Percentiles rank a stretch among this genome's conserved stretches.
These are phyloP conservation scores for Phaeosphaeriaceae sp. DNA, from an alignment of 2,329 filamentous ascomycete genomes.

Conservation along the genomic window DNA sequence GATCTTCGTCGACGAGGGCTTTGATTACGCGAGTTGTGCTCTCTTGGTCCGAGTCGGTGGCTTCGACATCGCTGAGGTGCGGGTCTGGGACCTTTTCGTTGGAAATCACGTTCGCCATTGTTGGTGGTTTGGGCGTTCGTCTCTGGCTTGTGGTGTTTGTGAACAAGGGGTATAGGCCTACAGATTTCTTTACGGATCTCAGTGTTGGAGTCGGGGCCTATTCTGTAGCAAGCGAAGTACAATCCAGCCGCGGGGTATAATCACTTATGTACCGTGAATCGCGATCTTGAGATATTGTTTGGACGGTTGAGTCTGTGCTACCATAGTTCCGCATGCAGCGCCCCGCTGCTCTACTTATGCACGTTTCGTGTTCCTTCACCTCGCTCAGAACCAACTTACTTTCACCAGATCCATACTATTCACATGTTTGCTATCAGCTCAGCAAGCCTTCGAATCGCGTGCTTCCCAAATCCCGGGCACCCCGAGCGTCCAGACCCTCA, in stretches of 20 bases:
- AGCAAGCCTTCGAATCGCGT: background rate
- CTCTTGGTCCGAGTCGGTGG: slow-evolving; percentile 16
- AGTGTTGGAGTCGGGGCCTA: too few relatives aligned
- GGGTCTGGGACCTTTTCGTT: background rate
- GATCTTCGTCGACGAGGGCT: slow-evolving; percentile 43
- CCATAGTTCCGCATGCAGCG: background rate
- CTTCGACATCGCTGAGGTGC: background rate
- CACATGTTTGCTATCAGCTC: background rate
- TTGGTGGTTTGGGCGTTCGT: background rate
- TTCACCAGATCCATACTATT: too few relatives aligned
- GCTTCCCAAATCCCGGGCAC: background rate
- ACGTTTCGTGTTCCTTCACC: background rate
- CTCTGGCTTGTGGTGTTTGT: too few relatives aligned
- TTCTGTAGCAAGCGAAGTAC: too few relatives aligned
- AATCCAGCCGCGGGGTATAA: too few relatives aligned
- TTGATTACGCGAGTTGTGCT: slow-evolving; percentile 19
- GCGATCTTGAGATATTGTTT: background rate
- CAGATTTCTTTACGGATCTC: too few relatives aligned
- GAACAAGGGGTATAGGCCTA: too few relatives aligned
- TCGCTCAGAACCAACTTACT: background rate
- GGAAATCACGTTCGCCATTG: background rate
- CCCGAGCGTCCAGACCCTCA: background rate
- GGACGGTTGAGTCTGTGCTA: background rate
- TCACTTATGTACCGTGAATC: too few relatives aligned
- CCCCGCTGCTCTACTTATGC: background rate